Conservation (phyloP, 192 early-diverging fungal genomes). For the Podila verticillata region DNA sequence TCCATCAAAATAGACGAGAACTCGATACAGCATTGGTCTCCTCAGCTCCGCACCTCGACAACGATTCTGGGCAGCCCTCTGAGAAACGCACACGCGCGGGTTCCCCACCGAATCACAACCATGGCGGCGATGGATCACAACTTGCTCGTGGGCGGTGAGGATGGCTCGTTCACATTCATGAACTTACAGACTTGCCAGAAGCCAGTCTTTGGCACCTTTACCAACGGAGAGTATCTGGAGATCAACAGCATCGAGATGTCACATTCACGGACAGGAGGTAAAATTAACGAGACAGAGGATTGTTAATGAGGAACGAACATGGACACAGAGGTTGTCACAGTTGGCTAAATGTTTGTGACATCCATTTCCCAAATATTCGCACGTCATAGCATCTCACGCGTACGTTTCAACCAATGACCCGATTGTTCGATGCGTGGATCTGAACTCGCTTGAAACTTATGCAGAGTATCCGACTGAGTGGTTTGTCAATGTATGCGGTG, state of each 20-base stretch:
- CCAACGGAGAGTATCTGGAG: slow-evolving; percentile 8
- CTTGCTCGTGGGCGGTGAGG: slow-evolving; percentile 28
- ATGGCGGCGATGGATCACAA: slow-evolving; percentile 38
- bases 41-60: slow-evolving; percentile 40
- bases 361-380: not conserved
- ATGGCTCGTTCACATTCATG: slow-evolving; percentile 31
- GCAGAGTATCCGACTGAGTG: slow-evolving; percentile 13
- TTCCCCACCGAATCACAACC: slow-evolving; percentile 22
- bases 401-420: slow-evolving; percentile 37
- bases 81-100: not conserved
- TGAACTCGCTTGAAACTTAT: slow-evolving; percentile 8
- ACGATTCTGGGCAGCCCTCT: slow-evolving; percentile 41
- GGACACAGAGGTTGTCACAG: no score
- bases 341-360: no score
- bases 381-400: slow-evolving; percentile 19
- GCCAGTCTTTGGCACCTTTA: slow-evolving; percentile 25
- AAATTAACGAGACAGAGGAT: not conserved
- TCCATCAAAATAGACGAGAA: slow-evolving; percentile 39
- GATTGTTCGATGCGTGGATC: slow-evolving; percentile 21
- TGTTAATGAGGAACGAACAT: no score
- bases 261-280: slow-evolving; percentile 38
- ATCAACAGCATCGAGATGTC: slow-evolving; percentile 45
- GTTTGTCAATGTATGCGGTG: slow-evolving; percentile 39
- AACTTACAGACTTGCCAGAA: slow-evolving; percentile 23
- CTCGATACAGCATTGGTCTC: slow-evolving; percentile 56